These are phyloP conservation scores for Postia placenta DNA, from an alignment of 768 basidiomycete species.

Conservation along the genomic window DNA sequence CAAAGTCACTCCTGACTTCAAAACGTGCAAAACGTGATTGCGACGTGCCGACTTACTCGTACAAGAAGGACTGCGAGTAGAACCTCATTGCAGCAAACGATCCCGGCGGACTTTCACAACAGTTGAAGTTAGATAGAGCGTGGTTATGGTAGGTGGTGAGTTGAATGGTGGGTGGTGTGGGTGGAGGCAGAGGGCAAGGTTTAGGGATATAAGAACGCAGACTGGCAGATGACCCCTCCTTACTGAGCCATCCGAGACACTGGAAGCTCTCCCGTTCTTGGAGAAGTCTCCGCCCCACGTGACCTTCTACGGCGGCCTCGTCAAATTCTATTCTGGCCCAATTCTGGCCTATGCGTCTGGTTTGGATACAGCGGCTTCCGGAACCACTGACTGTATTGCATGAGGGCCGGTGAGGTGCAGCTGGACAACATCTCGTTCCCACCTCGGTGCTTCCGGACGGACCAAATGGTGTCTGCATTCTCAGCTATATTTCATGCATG, in stretches of 20 bases:
- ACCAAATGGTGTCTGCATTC: no score
- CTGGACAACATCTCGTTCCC: not conserved
- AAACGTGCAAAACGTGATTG: not conserved
- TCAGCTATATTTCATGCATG: not conserved
- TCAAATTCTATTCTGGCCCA: not conserved
- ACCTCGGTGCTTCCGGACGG: not conserved
- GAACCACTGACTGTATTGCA: no score
- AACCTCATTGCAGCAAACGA: slow-evolving; percentile 43
- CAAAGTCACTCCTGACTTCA: not conserved
- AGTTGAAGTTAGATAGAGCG: not conserved
- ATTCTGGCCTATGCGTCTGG: not conserved
- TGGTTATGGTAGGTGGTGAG: not conserved
- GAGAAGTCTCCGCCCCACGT: not conserved
- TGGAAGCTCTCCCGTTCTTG: not conserved
- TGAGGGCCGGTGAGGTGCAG: no score
- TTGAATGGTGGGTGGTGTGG: not conserved
- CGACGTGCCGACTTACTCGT: slow-evolving; percentile 36
- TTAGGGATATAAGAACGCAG: no score
- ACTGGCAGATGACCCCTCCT: slow-evolving; percentile 2
- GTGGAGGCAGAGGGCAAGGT: no score
- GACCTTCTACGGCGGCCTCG: not conserved
- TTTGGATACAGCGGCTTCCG: not conserved
- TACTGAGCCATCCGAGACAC: not conserved
- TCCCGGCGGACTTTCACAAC: slow-evolving; percentile 19
- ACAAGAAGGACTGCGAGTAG: slow-evolving; percentile 50